Base-by-base conservation (phyloP, 2,329 filamentous ascomycete genomes). In the Alternaria arbusti region DNA sequence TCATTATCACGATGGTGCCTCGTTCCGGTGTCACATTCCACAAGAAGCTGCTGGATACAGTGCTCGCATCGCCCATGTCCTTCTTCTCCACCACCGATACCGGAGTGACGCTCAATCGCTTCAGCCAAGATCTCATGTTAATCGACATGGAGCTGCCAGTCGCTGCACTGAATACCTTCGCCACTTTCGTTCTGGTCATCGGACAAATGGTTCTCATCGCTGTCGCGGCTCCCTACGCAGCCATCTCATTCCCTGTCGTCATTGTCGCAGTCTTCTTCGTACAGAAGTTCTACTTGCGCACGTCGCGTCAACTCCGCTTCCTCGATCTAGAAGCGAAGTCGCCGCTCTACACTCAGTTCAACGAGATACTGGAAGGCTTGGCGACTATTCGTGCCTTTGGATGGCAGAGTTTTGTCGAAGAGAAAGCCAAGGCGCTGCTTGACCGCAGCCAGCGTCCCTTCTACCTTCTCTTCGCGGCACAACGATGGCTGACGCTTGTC, bases 1-100 rank as follows among this genome's bases (percentile, higher is more conserved):
- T 86, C 65, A 83, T 87, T 50, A 83, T 87, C 30, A 82, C 77
- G 4, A 86, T 87, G 83, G 83, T 87, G 4, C 85, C 85, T 4
- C 82, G 81, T 28, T 86, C 85, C n/a, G 84, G 84, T 5, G 79
- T 82, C 57, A 79, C 69, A 46, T 84, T 87, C 61, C 86, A 87
- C 63, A 77, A 77, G 54, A 81, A 75, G 49, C 75, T 87, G 1
- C 74, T 87, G 9, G 77, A 78, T 9, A 84, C 84, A 3, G 84
- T 86, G 9, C 77, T 86, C n/a, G 79, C 71, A 32, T 80, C 82
- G 20, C 78, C 80, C 20, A 72, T 83, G 69, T 77, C 75, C 2
- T 84, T 84, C 70, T 83, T 85, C 59, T 73, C 80, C 0, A 77
- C 75, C 3, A 83, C 80, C 0, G 82, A 84, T 64, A 80, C 79